These are phyloP conservation scores for Phytophthora ramorum DNA, from an alignment of 352 stramenopile species.

Conservation along the genomic window DNA sequence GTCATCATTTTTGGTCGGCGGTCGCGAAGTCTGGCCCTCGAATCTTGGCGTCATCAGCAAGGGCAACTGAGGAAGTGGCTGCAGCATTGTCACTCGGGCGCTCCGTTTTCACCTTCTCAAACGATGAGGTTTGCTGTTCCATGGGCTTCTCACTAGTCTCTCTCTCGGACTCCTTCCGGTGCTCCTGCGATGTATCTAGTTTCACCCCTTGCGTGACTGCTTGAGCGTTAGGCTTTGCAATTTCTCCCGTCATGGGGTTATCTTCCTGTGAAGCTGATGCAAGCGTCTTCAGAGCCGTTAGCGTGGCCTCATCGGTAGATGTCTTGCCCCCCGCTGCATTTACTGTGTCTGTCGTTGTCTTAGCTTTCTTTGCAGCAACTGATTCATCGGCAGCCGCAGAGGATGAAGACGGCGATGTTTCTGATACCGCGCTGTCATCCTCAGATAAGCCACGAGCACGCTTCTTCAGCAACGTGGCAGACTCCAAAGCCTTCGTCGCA, in stretches of 20 bases:
- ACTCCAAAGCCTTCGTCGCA: conserved; percentile 37
- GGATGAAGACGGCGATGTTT: conserved; percentile 12
- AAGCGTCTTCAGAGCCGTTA: not conserved
- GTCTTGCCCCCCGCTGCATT: conserved; percentile 19
- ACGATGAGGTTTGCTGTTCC: conserved; percentile 1
- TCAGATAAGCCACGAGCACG: conserved; percentile 42
- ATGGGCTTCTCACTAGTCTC: conserved; percentile 5
- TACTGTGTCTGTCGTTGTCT: conserved; percentile 33
- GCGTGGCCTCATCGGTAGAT: conserved; percentile 26
- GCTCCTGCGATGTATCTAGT: conserved; percentile 18
- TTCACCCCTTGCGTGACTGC: conserved; percentile 10
- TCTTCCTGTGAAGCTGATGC: conserved; percentile 30
- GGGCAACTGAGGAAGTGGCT: not conserved
- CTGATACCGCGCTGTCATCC: conserved; percentile 24
- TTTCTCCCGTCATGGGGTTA: conserved; percentile 35
- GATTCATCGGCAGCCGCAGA: conserved; percentile 15
- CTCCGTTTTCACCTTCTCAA: conserved; percentile 17
- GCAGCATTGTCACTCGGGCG: conserved; percentile 10
- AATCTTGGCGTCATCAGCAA: conserved; percentile 15
- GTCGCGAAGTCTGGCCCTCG: conserved; percentile 7
- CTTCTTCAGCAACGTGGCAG: conserved; percentile 63
- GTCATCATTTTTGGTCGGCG: conserved; percentile 26
- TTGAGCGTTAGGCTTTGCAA: conserved; percentile 7
- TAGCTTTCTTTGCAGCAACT: conserved; percentile 39
- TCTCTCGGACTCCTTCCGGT: conserved; percentile 7